phyloP scores from a whole-genome alignment of 179 eudicot species.

The Heliamphora ciliata region DNA sequence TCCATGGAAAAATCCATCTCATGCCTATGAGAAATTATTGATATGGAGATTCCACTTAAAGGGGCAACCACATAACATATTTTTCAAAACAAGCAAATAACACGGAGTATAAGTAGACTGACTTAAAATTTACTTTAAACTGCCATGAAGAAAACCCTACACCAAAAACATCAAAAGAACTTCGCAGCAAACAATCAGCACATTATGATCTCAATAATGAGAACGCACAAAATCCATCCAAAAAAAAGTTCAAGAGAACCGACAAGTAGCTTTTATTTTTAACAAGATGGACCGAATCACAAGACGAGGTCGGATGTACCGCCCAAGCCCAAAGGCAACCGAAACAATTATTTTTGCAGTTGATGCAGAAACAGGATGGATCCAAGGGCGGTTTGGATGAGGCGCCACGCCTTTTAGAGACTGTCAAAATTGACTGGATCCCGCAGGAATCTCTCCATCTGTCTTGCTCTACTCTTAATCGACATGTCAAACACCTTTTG shows the following conservation, averaged over 20 bases:
- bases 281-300: background rate
- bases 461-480: constrained; percentile 77
- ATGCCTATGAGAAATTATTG: background rate
- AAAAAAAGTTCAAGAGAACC: background rate
- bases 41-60: no score
- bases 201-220: background rate
- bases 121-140: no score
- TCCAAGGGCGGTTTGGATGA: background rate
- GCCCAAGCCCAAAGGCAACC: background rate
- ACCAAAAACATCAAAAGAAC: no score
- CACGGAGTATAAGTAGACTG: no score
- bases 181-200: no score
- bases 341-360: background rate
- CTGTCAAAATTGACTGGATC: constrained; percentile 29
- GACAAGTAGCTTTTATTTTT: constrained; percentile 10
- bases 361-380: background rate
- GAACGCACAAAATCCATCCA: background rate
- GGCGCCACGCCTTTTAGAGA: constrained; percentile 9
- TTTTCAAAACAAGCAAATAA: no score
- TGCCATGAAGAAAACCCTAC: no score
- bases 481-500: constrained; percentile 92
- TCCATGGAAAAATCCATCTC: background rate
- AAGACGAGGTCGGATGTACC: background rate
- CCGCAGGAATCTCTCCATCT: constrained; percentile 65
- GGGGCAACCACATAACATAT: no score